A percentile compares a stretch with the other conserved stretches of the same genome.
These are phyloP conservation scores for Lentinula sp. DNA, from an alignment of 768 basidiomycete species.

Conservation along the genomic window DNA sequence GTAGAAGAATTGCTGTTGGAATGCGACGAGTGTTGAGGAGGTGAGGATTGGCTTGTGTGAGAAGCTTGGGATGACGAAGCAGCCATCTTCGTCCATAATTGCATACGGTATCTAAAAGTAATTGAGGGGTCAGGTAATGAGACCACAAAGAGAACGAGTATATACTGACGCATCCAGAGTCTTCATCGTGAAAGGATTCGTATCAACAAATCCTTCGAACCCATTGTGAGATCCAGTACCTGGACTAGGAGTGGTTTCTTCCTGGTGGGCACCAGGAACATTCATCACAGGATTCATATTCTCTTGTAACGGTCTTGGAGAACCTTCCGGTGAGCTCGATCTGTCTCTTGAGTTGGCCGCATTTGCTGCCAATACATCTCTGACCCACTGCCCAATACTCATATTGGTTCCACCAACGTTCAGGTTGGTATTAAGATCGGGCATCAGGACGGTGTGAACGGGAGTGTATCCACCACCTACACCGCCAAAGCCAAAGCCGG, in stretches of 20 bases:
- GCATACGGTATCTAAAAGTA: constrained; percentile 66
- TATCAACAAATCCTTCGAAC: constrained; percentile 76
- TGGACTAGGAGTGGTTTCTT: background rate
- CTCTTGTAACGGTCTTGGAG: constrained; percentile 45
- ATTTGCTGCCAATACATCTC: constrained; percentile 6
- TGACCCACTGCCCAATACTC: constrained; percentile 5
- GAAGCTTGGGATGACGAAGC: constrained; percentile 47
- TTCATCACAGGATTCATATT: constrained; percentile 79
- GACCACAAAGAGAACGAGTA: constrained; percentile 7
- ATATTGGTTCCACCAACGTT: constrained; percentile 8
- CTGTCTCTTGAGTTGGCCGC: constrained; percentile 2
- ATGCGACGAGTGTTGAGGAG: background rate
- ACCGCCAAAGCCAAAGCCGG: constrained; percentile 4
- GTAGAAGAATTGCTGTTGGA: constrained; percentile 13
- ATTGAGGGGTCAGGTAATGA: constrained; percentile 8
- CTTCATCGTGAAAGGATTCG: constrained; percentile 84
- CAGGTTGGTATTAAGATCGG: constrained; percentile 44
- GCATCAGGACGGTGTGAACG: constrained; percentile 79
- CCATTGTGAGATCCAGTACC: constrained; percentile 17
- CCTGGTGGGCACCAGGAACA: background rate
- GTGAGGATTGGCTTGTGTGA: constrained; percentile 18
- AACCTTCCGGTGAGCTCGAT: constrained; percentile 12
- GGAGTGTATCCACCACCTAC: constrained; percentile 70
- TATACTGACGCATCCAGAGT: constrained; percentile 67
- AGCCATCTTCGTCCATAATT: constrained; percentile 89